Conservation (phyloP, 257 asterid species). For the Penstemon newberryi region DNA sequence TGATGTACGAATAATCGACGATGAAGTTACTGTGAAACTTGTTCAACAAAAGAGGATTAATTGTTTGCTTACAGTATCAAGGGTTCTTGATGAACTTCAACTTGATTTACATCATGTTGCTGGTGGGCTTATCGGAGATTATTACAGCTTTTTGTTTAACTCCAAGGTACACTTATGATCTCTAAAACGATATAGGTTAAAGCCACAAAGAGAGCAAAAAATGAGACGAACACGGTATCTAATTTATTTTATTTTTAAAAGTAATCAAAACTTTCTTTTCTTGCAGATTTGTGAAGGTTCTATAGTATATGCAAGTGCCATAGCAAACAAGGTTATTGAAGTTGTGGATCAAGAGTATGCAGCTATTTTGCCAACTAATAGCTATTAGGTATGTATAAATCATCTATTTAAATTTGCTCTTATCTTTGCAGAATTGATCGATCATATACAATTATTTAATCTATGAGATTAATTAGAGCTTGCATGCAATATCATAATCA, state of each 20-base stretch:
- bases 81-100: slow-evolving; percentile 79
- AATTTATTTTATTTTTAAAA: no score
- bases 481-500: no score
- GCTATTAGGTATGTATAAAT: slow-evolving; percentile 27
- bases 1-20: slow-evolving; percentile 75
- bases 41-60: slow-evolving; percentile 89
- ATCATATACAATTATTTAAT: no score
- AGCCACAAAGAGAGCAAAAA: no score
- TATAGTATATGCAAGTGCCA: slow-evolving; percentile 59
- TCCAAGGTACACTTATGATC: slow-evolving; percentile 55
- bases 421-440: no score
- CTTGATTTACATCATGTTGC: slow-evolving; percentile 90
- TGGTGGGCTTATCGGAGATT: slow-evolving; percentile 88
- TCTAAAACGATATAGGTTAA: no score
- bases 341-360: slow-evolving; percentile 56
- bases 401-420: no score
- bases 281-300: slow-evolving; percentile 64
- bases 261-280: not conserved
- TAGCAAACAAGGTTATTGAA: slow-evolving; percentile 61
- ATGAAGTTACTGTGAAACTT: slow-evolving; percentile 82
- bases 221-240: no score
- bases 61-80: slow-evolving; percentile 69
- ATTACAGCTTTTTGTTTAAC: slow-evolving; percentile 75
- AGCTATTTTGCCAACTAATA: slow-evolving; percentile 45
- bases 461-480: no score